Base-by-base conservation (phyloP, 1,284 basidiomycete species). In the Ustanciosporium gigantosporum region DNA sequence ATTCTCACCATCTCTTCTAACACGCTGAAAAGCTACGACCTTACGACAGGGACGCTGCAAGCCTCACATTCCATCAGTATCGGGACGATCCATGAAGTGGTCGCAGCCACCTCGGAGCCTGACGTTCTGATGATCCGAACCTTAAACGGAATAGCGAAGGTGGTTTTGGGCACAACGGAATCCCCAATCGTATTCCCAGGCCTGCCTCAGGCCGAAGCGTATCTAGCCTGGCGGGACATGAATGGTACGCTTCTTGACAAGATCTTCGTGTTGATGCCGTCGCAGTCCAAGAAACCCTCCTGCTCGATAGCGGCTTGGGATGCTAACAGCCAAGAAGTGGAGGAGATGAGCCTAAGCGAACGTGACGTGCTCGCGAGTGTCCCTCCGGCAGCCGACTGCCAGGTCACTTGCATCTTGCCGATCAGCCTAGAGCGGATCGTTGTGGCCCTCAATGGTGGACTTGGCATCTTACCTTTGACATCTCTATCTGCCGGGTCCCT, bases 401-500 rank as follows among this genome's bases (percentile, higher is more conserved):
- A n/a, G n/a, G n/a, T n/a, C n/a, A n/a, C n/a, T n/a, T n/a, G n/a
- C n/a, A n/a, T n/a, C n/a, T 34, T 66, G 17, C 62, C 62, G 25
- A 47, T 66, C 20, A 66, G 51, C 19, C 46, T 66, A 27, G 62
- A 66, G 31, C 43, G 46, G 9, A 46, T 66, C 8, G 51, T 43
- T 6, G 36, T 60, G 6, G 23, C 38, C 8, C n/a, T 40, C 11
- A 8, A 27, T 19, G 23, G 38, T 17, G 25, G n/a, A 7, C 24
- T 27, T 9, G 5, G 17, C 15, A 29, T 40, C 24, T n/a, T 40
- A 9, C 16, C 36, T 9, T 16, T 37, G 9, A 9, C 36, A 7
- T 22, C 20, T 16, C 9, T 37, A 5, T 37, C 21, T 23, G 6
- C 21, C 21, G 32, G 32, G n/a, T 11, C 7, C 20, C 7, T 7